These are phyloP conservation scores for Ceratobasidium sp. DNA, from an alignment of 1,284 basidiomycete genomes.

Conservation along the genomic window DNA sequence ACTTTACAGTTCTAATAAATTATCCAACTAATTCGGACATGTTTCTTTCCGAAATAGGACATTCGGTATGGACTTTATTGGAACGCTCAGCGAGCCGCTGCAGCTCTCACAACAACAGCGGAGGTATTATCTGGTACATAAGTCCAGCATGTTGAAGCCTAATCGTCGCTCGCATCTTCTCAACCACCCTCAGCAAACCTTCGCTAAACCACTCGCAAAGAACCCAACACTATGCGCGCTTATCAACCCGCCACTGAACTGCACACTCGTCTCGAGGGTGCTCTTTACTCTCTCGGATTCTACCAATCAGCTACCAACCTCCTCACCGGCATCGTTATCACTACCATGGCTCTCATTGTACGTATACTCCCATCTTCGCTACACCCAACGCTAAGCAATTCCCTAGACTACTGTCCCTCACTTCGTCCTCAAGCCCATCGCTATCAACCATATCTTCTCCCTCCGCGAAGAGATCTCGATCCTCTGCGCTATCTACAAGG, in stretches of 20 bases:
- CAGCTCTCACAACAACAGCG: neutral
- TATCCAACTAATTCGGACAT: neutral
- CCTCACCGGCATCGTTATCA: neutral
- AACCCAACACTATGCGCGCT: constrained; percentile 8
- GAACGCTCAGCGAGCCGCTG: neutral
- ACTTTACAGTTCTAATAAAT: neutral
- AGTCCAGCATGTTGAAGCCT: neutral
- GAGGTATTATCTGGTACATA: neutral
- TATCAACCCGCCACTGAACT: neutral
- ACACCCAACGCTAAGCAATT: neutral
- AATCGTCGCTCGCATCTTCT: too few species aligned
- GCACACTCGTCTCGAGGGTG: neutral
- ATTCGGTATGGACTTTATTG: neutral
- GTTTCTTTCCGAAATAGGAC: neutral
- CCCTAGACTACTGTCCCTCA: neutral
- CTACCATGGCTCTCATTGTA: constrained; percentile 14
- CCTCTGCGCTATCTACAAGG: constrained; percentile 6
- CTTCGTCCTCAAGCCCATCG: neutral
- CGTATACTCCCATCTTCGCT: neutral
- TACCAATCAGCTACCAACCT: neutral
- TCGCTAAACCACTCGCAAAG: neutral
- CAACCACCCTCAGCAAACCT: neutral
- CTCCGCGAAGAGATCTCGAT: constrained; percentile 4
- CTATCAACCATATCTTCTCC: constrained; percentile 1
- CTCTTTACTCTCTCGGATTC: neutral